Percentiles rank a stretch among this genome's conserved stretches.
These are phyloP conservation scores for Lanmaoa rubissima DNA, from an alignment of 768 basidiomycete species.

Conservation along the genomic window DNA sequence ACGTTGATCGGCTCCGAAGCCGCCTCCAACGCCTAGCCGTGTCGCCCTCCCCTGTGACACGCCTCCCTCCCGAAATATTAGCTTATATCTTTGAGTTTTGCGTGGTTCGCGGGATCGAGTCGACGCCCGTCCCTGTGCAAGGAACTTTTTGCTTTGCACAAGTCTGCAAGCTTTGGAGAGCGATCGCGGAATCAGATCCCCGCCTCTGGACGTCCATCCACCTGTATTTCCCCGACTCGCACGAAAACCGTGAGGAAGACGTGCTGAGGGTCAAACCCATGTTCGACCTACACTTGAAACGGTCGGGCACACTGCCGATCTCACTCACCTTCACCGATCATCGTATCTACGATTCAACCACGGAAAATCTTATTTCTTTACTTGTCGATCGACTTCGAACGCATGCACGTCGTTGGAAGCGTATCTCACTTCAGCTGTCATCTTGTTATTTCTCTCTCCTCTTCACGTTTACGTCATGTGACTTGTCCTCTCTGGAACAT, in stretches of 20 bases:
- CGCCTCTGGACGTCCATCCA: conserved; percentile 25
- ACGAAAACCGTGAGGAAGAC: neutral
- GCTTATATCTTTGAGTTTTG: conserved; percentile 10
- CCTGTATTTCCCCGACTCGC: conserved; percentile 8
- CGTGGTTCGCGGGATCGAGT: neutral
- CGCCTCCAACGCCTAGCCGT: neutral
- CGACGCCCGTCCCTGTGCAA: neutral
- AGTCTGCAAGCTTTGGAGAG: conserved; percentile 24
- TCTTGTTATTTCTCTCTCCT: conserved; percentile 14
- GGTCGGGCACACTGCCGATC: conserved; percentile 15
- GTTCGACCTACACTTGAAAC: conserved; percentile 12
- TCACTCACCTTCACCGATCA: conserved; percentile 20
- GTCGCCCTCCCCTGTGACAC: conserved; percentile 1
- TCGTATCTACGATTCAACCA: conserved; percentile 8
- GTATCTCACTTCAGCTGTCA: conserved; percentile 11
- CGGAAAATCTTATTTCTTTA: conserved; percentile 6
- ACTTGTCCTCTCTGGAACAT: conserved; percentile 16
- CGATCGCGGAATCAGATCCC: conserved; percentile 8
- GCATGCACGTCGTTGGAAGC: conserved; percentile 20
- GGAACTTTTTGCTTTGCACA: conserved; percentile 14
- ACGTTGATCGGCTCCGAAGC: neutral
- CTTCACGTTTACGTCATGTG: conserved; percentile 14
- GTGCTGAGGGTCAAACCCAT: neutral
- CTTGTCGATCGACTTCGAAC: conserved; percentile 13
- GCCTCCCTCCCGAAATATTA: conserved; percentile 37